Percentiles rank a stretch among this genome's conserved stretches.
These are phyloP conservation scores for Gossypium stocksii DNA, from an alignment of 345 rosid species.

Conservation along the genomic window DNA sequence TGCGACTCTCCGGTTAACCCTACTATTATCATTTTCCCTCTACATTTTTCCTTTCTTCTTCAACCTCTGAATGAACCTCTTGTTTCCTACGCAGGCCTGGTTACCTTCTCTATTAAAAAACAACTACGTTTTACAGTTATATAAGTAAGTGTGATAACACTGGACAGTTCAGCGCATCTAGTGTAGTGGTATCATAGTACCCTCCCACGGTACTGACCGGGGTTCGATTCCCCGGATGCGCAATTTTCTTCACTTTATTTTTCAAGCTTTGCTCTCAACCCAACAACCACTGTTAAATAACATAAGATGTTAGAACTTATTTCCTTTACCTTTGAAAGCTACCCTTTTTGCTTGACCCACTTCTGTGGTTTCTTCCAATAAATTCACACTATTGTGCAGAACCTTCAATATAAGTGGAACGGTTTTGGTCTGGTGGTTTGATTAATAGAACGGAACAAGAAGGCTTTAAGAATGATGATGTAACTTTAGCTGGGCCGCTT, in stretches of 20 bases:
- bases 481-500: slow-evolving; percentile 42
- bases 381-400: too few species aligned
- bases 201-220: slow-evolving; percentile 83
- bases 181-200: slow-evolving; percentile 69
- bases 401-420: too few species aligned
- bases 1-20: slow-evolving; percentile 86
- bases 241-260: neutral
- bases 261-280: too few species aligned
- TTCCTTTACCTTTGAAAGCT: too few species aligned
- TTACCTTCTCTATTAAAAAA: neutral
- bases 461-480: slow-evolving; percentile 36
- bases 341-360: too few species aligned
- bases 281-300: too few species aligned
- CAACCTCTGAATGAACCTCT: neutral
- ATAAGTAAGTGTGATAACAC: too few species aligned
- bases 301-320: too few species aligned
- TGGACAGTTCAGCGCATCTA: slow-evolving; percentile 36
- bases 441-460: slow-evolving; percentile 34
- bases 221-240: slow-evolving; percentile 97
- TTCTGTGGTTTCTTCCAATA: too few species aligned
- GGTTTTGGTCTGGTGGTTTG: slow-evolving; percentile 29
- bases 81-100: neutral
- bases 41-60: slow-evolving; percentile 29
- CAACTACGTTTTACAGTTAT: too few species aligned
- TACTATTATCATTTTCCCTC: slow-evolving; percentile 54